Base-by-base conservation (phyloP, 345 rosid genomes). In the Syzygium oleosum region DNA sequence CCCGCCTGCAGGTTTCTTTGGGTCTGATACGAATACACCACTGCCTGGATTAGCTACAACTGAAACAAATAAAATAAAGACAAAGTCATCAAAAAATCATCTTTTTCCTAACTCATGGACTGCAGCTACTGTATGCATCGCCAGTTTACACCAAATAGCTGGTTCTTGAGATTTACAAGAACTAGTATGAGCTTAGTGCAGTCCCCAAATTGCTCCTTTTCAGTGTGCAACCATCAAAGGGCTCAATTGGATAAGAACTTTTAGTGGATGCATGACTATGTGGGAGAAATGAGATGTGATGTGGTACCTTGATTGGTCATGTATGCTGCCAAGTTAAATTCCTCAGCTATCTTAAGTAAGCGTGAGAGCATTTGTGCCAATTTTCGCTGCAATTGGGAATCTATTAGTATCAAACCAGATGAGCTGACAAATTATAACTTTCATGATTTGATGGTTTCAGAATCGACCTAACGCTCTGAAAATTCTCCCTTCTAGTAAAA, bases 1-100 rank as follows among this genome's bases (percentile, higher is more conserved):
- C 3, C 99, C 99, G 87, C 98, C 97, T 43, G 99, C 98, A 54
- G 99, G 99, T 89, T 97, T 96, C 91, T 96, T 94, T 68, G 99
- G 99, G 84, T 95, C 51, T 51, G 51, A 51, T 51, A 51, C 1
- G 51, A 51, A 51, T 2, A 51, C 51, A 51, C 1, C 51, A 51
- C 51, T 2, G 51, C 51, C 51, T 51, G 51, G 51, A 51, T 51
- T 12, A 51, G 1, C 51, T 51, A 51, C 51, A 3, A 51, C 51
- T 51, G 12, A 51, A 51, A 51, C 11, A 51, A 51, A 51, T 9
- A 49, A 51, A 51, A 1, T 2, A 51, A 51, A 51, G 51, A 51
- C 51, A 51, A n/a, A n/a, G 12, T 51, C 51, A 51, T 51, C 43
- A 41, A 41, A 41, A 41, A 41, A 41, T 41, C 43, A 41, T 41